Evolutionary conservation across 2,329 filamentous ascomycete species (phyloP).

Genomic region (Xylaria digitata): DNA sequence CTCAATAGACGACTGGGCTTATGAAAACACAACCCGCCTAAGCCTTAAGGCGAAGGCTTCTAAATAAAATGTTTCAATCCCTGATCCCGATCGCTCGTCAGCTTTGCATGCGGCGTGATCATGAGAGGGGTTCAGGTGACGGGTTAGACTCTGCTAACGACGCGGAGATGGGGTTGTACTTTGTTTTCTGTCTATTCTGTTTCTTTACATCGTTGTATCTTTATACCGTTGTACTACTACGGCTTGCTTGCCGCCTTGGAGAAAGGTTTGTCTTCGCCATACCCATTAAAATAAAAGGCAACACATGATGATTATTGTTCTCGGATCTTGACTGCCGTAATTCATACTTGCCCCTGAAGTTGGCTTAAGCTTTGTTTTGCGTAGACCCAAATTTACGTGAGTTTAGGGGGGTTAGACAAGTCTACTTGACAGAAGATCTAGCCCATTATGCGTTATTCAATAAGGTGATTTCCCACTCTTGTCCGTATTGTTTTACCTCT

Average conservation of each 20-base stretch:
- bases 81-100: conserved; percentile 22
- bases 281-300: background rate
- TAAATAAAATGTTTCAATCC: conserved; percentile 9
- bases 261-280: background rate
- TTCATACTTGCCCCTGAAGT: background rate
- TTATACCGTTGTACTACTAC: background rate
- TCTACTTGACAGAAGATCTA: background rate
- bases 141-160: background rate
- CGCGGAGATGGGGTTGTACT: background rate
- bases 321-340: background rate
- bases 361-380: conserved; percentile 14
- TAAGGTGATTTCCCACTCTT: background rate
- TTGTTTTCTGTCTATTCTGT: background rate
- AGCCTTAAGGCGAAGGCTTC: background rate
- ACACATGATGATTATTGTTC: background rate
- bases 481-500: conserved; percentile 5
- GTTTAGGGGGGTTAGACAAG: conserved; percentile 1
- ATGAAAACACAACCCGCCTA: conserved; percentile 1
- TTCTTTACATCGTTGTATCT: no score
- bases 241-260: background rate
- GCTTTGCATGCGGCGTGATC: conserved; percentile 9
- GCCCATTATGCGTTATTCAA: conserved; percentile 1
- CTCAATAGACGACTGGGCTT: background rate
- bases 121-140: conserved; percentile 9
- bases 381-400: conserved; percentile 5